phyloP scores from a whole-genome alignment of 2,329 filamentous ascomycete species.

The Alternaria hordeiaustralica region DNA sequence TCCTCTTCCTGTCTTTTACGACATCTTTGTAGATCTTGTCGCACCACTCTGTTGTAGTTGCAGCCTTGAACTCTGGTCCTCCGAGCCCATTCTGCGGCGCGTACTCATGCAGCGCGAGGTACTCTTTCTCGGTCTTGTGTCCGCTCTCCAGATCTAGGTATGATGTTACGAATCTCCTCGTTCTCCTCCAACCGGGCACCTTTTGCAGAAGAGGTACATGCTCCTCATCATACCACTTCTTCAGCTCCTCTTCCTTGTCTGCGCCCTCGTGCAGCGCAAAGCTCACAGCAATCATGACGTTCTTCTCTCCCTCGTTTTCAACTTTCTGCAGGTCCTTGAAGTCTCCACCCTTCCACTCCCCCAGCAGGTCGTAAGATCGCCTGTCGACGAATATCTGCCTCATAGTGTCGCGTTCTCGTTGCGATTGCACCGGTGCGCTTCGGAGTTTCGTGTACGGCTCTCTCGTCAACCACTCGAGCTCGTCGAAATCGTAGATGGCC shows the following conservation, averaged over 20 bases:
- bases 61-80: slow-evolving; percentile 68
- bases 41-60: slow-evolving; percentile 68
- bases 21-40: slow-evolving; percentile 65
- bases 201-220: slow-evolving; percentile 74
- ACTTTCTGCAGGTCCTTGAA: slow-evolving; percentile 68
- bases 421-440: slow-evolving; percentile 62
- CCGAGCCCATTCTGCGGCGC: slow-evolving; percentile 69
- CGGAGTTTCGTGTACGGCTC: slow-evolving; percentile 73
- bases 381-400: slow-evolving; percentile 72
- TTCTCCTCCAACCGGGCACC: slow-evolving; percentile 79
- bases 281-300: slow-evolving; percentile 68
- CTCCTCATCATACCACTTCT: slow-evolving; percentile 77
- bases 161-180: slow-evolving; percentile 72
- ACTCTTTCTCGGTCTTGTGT: slow-evolving; percentile 56
- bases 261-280: slow-evolving; percentile 63
- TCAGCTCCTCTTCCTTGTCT: slow-evolving; percentile 60
- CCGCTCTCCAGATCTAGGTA: slow-evolving; percentile 56
- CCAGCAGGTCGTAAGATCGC: slow-evolving; percentile 71
- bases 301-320: slow-evolving; percentile 60
- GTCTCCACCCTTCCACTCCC: slow-evolving; percentile 60
- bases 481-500: slow-evolving; percentile 81
- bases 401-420: slow-evolving; percentile 67
- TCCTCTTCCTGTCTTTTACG: slow-evolving; percentile 63
- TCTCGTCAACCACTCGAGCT: slow-evolving; percentile 73
- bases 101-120: slow-evolving; percentile 75